Conservation (phyloP, 768 basidiomycete species). For the Auriculariales sp. region DNA sequence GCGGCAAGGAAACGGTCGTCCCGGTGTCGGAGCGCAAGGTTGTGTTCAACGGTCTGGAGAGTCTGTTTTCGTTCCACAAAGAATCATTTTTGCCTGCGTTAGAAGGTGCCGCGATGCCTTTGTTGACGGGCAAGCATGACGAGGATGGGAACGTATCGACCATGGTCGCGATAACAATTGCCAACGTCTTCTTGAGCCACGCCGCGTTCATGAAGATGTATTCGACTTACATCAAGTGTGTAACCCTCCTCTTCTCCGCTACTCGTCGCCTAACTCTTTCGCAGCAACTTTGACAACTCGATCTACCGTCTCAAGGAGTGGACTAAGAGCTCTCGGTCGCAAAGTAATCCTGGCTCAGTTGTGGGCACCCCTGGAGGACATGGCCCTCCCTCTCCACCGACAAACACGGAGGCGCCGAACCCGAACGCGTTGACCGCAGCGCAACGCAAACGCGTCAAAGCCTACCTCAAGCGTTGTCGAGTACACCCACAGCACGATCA, state of each 20-base stretch:
- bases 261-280: conserved; percentile 2
- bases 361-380: not conserved
- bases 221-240: conserved; percentile 93
- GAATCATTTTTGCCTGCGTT: conserved; percentile 87
- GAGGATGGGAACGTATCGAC: conserved; percentile 60
- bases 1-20: conserved; percentile 70
- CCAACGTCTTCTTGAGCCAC: conserved; percentile 81
- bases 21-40: conserved; percentile 77
- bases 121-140: conserved; percentile 46
- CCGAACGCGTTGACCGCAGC: conserved; percentile 44
- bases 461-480: conserved; percentile 81
- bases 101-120: conserved; percentile 57
- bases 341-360: conserved; percentile 30
- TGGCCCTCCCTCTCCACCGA: not conserved
- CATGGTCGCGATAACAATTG: conserved; percentile 65
- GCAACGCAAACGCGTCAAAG: conserved; percentile 78
- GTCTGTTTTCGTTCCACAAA: conserved; percentile 82
- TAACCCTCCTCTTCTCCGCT: conserved; percentile 8
- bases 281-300: conserved; percentile 87
- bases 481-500: conserved; percentile 85
- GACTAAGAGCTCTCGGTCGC: conserved; percentile 51
- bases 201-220: conserved; percentile 99
- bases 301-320: conserved; percentile 79
- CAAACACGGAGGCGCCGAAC: conserved; percentile 1
- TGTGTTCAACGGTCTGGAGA: conserved; percentile 84